Evolutionary conservation across 352 stramenopile species (phyloP).

Genomic region (Globisporangium splendens): DNA sequence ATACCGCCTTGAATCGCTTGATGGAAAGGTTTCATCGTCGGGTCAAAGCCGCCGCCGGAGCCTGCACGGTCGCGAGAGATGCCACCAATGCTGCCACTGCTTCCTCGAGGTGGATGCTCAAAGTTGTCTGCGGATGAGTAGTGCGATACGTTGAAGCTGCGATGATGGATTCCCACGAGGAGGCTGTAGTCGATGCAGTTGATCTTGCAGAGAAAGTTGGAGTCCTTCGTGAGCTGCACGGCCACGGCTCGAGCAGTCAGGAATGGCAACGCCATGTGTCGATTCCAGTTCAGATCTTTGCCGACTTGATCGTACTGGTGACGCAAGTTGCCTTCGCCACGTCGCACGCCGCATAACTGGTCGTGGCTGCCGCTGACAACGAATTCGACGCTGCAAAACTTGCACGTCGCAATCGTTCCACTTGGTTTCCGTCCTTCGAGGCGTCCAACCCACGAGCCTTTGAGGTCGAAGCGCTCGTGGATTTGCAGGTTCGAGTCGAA

Average conservation of each 20-base stretch:
- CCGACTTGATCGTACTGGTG: conserved; percentile 81
- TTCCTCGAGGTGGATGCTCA: conserved; percentile 25
- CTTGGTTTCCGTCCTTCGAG: conserved; percentile 70
- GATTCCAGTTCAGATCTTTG: conserved; percentile 85
- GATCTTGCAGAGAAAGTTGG: conserved; percentile 87
- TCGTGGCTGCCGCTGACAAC: conserved; percentile 64
- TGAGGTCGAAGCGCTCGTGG: conserved; percentile 80
- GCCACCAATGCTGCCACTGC: background rate
- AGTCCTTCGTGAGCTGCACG: conserved; percentile 81
- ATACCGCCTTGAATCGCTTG: conserved; percentile 50
- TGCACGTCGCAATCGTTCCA: conserved; percentile 65
- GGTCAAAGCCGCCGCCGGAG: background rate
- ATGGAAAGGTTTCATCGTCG: conserved; percentile 46
- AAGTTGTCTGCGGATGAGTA: conserved; percentile 56
- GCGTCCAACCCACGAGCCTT: conserved; percentile 82
- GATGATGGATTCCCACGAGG: conserved; percentile 91
- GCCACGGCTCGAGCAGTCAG: conserved; percentile 53
- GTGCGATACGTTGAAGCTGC: conserved; percentile 79
- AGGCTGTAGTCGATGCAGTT: conserved; percentile 96
- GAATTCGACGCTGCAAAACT: conserved; percentile 70
- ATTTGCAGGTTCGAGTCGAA: conserved; percentile 78
- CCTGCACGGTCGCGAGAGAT: conserved; percentile 12
- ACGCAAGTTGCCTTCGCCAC: conserved; percentile 57
- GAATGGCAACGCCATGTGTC: conserved; percentile 65
- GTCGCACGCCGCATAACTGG: conserved; percentile 58